Conservation (phyloP, 768 basidiomycete species). For the Nidularia pulvinata region DNA sequence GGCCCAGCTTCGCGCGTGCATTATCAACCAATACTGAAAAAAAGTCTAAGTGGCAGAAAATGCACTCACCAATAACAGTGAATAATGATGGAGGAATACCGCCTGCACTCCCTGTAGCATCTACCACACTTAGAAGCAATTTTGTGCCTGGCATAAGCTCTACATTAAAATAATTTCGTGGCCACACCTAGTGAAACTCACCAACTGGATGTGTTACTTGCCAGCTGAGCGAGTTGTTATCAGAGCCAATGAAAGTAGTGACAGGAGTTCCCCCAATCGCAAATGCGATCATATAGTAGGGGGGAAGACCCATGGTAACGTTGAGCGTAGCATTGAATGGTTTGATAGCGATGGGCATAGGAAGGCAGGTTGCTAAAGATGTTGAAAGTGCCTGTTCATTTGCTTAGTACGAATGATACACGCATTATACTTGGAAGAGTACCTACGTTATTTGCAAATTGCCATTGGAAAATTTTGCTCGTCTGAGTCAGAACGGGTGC, state of each 20-base stretch:
- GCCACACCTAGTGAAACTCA: constrained; percentile 14
- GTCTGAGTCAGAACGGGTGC: constrained; percentile 8
- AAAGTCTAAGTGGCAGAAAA: background rate
- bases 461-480: constrained; percentile 25
- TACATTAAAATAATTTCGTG: background rate
- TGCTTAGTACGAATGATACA: background rate
- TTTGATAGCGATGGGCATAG: constrained; percentile 20
- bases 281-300: constrained; percentile 42
- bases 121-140: constrained; percentile 32
- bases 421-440: background rate
- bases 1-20: constrained; percentile 19
- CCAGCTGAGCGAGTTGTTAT: constrained; percentile 30
- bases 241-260: constrained; percentile 28
- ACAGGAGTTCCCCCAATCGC: constrained; percentile 30
- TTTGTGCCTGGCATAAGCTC: constrained; percentile 22
- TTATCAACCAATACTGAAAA: background rate
- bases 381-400: constrained; percentile 2
- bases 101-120: constrained; percentile 31
- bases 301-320: constrained; percentile 19
- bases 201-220: constrained; percentile 33
- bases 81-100: constrained; percentile 23
- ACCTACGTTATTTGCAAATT: constrained; percentile 24
- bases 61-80: constrained; percentile 26
- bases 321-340: constrained; percentile 10
- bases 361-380: constrained; percentile 21